Evolutionary conservation across 2,329 filamentous ascomycete species (phyloP), one percentile per base, ranked within the genome.

Genomic region (Botrytis paeoniae): DNA sequence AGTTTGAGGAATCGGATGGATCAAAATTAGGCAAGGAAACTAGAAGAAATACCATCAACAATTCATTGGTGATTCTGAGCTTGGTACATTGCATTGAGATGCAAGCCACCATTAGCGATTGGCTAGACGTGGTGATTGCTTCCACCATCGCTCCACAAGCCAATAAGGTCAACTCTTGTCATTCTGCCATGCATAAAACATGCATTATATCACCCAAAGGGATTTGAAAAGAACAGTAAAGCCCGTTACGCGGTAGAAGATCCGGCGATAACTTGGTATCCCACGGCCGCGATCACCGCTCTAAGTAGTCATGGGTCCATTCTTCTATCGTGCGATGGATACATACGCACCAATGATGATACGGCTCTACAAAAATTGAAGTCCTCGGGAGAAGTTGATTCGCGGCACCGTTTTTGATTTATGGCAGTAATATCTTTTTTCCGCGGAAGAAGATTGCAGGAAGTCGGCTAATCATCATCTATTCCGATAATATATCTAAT

Each of bases 241-340:
- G 2, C 35, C 32, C 45, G 25, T 54, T 54, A 8, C 39, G 20
- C 32, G 18, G 5, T 41, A 20, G 3, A n/a, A 41, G 25, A 22
- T 41, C 35, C 48, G 65, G 65, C 48, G 65, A 69, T 69, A 43
- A 57, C 18, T 57, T 69, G n/a, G 48, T 9, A 57, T 57, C 16
- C 6, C 37, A 69, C n/a, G 37, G 35, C 10, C 35, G 18, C 37
- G n/a, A n/a, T 69, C 35, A 12, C 65, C n/a, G 37, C 45, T 57
- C 45, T 4, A 2, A 22, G 25, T 57, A 54, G 64, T 57, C 64
- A 68, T 57, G 48, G 9, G 64, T 20, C 29, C 45, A 68, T 14
- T 22, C 25, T 51, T 39, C 43, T 32, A 68, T 54, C 35, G 12
- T 66, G 43, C 32, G 7, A 51, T 37, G 51, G 32, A 48, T 37